Conservation (phyloP, 2,329 filamentous ascomycete species). For the Nannizziopsis barbatae region DNA sequence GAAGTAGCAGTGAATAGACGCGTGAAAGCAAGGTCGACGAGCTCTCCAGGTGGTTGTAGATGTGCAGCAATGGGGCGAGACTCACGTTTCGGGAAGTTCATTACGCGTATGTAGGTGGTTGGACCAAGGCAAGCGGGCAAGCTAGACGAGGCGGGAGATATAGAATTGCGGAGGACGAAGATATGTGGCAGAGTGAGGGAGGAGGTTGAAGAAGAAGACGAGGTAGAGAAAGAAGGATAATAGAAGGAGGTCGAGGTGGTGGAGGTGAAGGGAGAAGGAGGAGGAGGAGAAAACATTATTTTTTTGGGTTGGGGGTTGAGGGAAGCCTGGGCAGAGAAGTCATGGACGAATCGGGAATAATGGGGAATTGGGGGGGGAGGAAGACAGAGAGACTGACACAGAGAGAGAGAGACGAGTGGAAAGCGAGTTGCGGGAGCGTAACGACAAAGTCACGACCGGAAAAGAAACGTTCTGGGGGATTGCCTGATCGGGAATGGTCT, state of each 20-base stretch:
- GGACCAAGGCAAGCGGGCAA: background rate
- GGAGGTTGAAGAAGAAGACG: slow-evolving; percentile 3
- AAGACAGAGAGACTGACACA: no score
- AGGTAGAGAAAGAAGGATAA: background rate
- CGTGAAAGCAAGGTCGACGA: background rate
- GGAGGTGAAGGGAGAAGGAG: slow-evolving; percentile 1
- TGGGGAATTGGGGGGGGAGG: background rate
- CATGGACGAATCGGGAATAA: slow-evolving; percentile 8
- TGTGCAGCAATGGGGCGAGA: background rate
- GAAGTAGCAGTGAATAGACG: background rate
- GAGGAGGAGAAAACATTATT: slow-evolving; percentile 10
- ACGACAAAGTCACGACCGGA: no score
- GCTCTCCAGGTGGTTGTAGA: background rate
- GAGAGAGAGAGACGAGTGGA: no score
- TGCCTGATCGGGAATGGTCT: background rate
- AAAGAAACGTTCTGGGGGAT: background rate
- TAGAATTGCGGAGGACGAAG: slow-evolving; percentile 12
- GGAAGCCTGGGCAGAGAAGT: background rate
- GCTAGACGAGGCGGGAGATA: background rate
- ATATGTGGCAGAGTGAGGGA: slow-evolving; percentile 10
- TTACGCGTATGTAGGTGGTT: slow-evolving; percentile 7
- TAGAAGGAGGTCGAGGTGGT: slow-evolving; percentile 1
- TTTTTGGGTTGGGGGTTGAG: background rate
- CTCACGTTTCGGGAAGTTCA: slow-evolving; percentile 1
- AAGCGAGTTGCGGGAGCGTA: no score